Evolutionary conservation across 148 eudicot genomes (phyloP).

Genomic region (Diospyros kaki): DNA sequence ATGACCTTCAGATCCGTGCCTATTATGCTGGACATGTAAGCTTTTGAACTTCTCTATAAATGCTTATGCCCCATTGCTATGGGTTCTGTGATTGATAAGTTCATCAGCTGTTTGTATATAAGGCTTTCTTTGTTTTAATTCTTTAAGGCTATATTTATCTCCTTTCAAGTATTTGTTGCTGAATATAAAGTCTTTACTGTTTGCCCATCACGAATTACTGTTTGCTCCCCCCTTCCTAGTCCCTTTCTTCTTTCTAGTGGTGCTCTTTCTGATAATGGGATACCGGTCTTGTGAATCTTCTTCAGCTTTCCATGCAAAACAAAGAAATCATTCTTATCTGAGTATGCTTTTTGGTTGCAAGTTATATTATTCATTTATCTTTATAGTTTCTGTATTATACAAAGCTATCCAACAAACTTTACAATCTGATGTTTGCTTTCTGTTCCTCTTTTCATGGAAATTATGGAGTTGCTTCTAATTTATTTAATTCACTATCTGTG

Average conservation of each 20-base stretch:
- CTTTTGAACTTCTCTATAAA: neutral
- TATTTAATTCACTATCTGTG: neutral
- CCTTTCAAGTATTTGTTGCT: neutral
- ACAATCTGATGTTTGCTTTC: neutral
- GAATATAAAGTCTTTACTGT: no score
- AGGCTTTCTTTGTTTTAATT: neutral
- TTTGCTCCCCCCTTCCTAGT: no score
- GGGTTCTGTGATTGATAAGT: neutral
- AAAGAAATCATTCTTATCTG: no score
- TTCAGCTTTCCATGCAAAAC: no score
- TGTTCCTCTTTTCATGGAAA: neutral
- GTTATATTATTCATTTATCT: neutral
- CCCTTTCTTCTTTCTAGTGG: neutral
- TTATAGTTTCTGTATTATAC: neutral
- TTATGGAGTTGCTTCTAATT: neutral
- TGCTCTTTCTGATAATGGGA: no score
- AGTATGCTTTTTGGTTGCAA: neutral
- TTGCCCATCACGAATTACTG: no score
- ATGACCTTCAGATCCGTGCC: conserved; percentile 91
- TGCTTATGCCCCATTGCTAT: neutral
- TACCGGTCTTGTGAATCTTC: no score
- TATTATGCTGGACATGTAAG: conserved; percentile 98
- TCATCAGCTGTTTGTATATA: neutral
- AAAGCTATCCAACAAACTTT: neutral
- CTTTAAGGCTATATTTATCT: neutral